These are phyloP conservation scores for Chaetomium sp. DNA, from an alignment of 2,329 filamentous ascomycete species.

Conservation along the genomic window DNA sequence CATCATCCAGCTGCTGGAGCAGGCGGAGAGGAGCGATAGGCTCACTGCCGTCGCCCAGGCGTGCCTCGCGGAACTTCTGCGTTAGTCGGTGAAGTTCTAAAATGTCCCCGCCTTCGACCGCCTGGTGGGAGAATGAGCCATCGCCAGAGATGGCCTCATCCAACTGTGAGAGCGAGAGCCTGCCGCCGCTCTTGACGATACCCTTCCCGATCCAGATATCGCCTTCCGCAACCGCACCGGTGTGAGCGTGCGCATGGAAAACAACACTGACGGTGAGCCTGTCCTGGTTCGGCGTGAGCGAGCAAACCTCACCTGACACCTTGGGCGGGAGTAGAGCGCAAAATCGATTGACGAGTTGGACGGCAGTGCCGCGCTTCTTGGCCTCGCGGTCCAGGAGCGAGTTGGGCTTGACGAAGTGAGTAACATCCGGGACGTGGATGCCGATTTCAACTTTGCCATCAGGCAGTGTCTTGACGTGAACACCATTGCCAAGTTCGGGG, in stretches of 20 bases:
- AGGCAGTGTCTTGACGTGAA: constrained; percentile 78
- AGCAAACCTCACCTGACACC: constrained; percentile 81
- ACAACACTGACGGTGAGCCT: constrained; percentile 88
- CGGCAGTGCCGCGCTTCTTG: constrained; percentile 93
- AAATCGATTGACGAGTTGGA: constrained; percentile 85
- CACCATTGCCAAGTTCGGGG: constrained; percentile 82
- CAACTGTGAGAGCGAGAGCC: constrained; percentile 77
- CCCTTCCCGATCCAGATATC: constrained; percentile 92
- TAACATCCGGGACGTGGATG: constrained; percentile 89
- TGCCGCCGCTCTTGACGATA: constrained; percentile 86
- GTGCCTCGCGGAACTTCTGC: constrained; percentile 83
- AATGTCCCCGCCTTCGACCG: constrained; percentile 67
- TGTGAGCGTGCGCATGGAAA: constrained; percentile 80
- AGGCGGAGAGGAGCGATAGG: constrained; percentile 81
- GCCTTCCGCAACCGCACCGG: constrained; percentile 70
- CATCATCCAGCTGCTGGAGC: constrained; percentile 90
- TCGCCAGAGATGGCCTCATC: constrained; percentile 69
- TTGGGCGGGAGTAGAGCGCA: constrained; percentile 84
- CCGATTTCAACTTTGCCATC: constrained; percentile 90
- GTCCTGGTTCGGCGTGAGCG: constrained; percentile 78
- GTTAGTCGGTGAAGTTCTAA: constrained; percentile 54
- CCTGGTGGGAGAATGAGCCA: constrained; percentile 55
- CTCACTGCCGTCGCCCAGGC: constrained; percentile 72
- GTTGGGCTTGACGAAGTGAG: constrained; percentile 94
- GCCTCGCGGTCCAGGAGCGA: constrained; percentile 94